Percentiles rank a stretch among this genome's conserved stretches.
Evolutionary conservation across 495 filamentous ascomycete genomes (phyloP).

Genomic region (Pseudomonodictys pantanalensis): DNA sequence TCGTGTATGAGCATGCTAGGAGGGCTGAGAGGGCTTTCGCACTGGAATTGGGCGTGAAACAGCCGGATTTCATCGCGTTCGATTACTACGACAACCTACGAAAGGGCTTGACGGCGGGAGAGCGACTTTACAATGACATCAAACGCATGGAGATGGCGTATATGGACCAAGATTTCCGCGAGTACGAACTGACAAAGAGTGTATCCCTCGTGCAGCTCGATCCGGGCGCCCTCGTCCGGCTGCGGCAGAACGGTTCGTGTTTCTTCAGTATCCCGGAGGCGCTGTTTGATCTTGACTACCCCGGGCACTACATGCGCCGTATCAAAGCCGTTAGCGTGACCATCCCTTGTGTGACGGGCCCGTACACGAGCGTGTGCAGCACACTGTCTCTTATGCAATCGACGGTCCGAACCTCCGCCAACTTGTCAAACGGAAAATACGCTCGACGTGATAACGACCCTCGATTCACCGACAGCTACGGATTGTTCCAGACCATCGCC

Average conservation of each 20-base stretch:
- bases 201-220: conserved; percentile 15
- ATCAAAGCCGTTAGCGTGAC: conserved; percentile 22
- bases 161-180: conserved; percentile 24
- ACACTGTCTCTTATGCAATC: not conserved
- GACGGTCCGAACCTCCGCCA: not conserved
- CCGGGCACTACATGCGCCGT: conserved; percentile 41
- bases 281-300: conserved; percentile 28
- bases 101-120: not conserved
- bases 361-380: conserved; percentile 1
- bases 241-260: conserved; percentile 20
- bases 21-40: too few relatives aligned
- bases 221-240: conserved; percentile 1
- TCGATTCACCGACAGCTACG: not conserved
- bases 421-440: not conserved
- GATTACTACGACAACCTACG: not conserved
- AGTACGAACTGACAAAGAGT: conserved; percentile 42
- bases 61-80: too few relatives aligned
- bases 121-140: not conserved
- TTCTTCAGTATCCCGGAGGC: not conserved
- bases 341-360: conserved; percentile 38
- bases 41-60: too few relatives aligned
- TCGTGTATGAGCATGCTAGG: too few relatives aligned
- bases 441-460: not conserved
- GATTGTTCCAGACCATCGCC: conserved; percentile 37
- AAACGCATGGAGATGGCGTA: conserved; percentile 23